Evolutionary conservation across 176 grass and related monocot species (phyloP), one percentile per base, ranked within the genome.

Genomic region (Avena sativa): DNA sequence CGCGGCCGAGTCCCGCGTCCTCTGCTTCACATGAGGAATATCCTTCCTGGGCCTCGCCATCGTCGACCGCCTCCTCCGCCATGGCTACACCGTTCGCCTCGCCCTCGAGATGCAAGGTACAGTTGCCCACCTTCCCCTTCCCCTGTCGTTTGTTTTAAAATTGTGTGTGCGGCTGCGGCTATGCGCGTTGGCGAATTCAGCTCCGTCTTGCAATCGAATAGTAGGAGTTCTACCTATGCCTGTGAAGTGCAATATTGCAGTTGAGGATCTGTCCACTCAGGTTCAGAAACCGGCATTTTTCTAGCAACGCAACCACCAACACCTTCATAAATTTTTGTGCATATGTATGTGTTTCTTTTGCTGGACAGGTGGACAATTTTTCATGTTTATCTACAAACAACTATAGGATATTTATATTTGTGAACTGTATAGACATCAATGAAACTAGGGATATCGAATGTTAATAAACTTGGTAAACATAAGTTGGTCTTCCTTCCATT

Each of bases 61-160:
- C 87, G 97, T 94, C 74, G 90, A 94, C 79, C 83, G 92, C 28
- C 94, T 98, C 46, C 93, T 98, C 71, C 82, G 88, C 17, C 90
- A 89, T 20, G 96, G 96, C 14, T 98, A 96, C 92, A 30, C 80
- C 89, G 93, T 98, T 60, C 83, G 90, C 83, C 90, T 98, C 82
- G 93, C 93, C 79, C 88, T 98, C 66, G 93, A 98, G 82, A 94
- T 85, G n/a, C 93, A 96, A 93, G 96, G 96, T 98, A n/a, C 47
- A 49, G 14, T 13, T 69, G 68, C 62, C 49, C 57, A 3, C 26
- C 12, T 53, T 60, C 59, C 62, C 66, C 56, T 48, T 15, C 43
- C 55, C 34, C 57, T 32, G 30, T 32, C n/a, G 21, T 36, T 67
- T 8, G 17, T 67, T 62, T 28, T 32, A 10, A 36, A 36, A 49